Evolutionary conservation across 176 grass and related monocot species (phyloP), one percentile per base, ranked within the genome.

Genomic region (Lolium perenne): DNA sequence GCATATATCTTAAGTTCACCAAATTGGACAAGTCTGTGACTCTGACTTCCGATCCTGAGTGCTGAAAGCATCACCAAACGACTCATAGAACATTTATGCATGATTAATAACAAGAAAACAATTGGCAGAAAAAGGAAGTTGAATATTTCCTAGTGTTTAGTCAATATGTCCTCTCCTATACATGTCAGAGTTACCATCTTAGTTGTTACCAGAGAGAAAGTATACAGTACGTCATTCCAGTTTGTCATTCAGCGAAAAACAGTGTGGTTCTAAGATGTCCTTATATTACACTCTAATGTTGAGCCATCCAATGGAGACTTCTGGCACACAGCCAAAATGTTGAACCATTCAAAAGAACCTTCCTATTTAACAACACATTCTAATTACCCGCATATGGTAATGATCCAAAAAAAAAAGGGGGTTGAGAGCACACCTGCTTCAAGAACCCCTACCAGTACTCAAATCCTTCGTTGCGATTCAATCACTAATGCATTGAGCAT

Each of bases 401-500:
- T 21, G 4, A 65, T 85, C 86, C 64, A 82, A 91, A 82, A 85
- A 62, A 85, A 62, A 73, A 91, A 50, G 87, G n/a, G 60, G 81
- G 82, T 79, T 81, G 71, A 53, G 82, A 80, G 46, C 82, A 91
- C 87, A 91, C 71, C 90, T 91, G 77, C 49, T 85, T 91, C 71
- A 85, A 91, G 71, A 88, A 88, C 78, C 77, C 84, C 73, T 66
- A 88, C 72, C 61, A 35, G 15, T 6, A 85, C n/a, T 94, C 90
- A 94, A 60, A 94, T 86, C 70, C 86, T 81, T 78, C 95, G 84
- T 38, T 93, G 90, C 11, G 93, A 98, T 61, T 98, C 93, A n/a
- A 92, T 85, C 85, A 98, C 79, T 74, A 98, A 82, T 18, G 91
- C 91, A 84, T 98, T 98, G 48, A 98, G 89, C 91, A 98, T 89